Base-by-base conservation (phyloP, 345 rosid species). In the Salix purpurea region DNA sequence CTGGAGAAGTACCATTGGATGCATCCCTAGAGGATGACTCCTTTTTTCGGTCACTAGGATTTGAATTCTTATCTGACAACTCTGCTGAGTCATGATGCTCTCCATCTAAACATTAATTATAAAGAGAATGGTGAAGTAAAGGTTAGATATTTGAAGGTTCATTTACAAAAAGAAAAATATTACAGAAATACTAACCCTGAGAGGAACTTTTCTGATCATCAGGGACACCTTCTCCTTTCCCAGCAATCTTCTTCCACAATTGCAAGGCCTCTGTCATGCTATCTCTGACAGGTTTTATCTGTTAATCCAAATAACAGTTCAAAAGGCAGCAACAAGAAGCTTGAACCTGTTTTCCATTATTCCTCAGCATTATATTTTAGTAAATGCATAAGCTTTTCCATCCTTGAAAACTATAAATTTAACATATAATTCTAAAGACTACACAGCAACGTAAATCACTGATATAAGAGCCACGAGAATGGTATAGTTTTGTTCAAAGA, bases 241-340 rank as follows among this genome's bases (percentile, higher is more conserved):
- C 98, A 56, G 90, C 86, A 66, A 90, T 84, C 79, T 90, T 90
- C 89, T 92, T 94, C 99, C 98, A 96, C 56, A 89, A 72, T 75
- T 89, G 97, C 90, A 94, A 73, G 56, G 99, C 97, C 86, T 96
- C 99, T 69, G 87, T 89, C 89, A 94, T 89, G 84, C 94, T 89
- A 79, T 96, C 99, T 84, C 99, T 93, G 30, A 83, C 98, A 46
- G 98, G 98, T 81, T 94, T 96, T 73, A 96, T 91, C 99, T 94
- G 90, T 75, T 74, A 77, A 78, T 81, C 79, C 79, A 82, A 61
- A 46, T 71, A 13, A 74, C 69, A 21, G 52, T 71, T 70, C 72
- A 24, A 16, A 68, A 24, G 76, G 74, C n/a, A 69, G 37, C 12
- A 39, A 73, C 56, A 65, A 21, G 37, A 30, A 78, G 77, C 70